Evolutionary conservation across 129 eudicot species (phyloP).

Genomic region (Artemisia annua): DNA sequence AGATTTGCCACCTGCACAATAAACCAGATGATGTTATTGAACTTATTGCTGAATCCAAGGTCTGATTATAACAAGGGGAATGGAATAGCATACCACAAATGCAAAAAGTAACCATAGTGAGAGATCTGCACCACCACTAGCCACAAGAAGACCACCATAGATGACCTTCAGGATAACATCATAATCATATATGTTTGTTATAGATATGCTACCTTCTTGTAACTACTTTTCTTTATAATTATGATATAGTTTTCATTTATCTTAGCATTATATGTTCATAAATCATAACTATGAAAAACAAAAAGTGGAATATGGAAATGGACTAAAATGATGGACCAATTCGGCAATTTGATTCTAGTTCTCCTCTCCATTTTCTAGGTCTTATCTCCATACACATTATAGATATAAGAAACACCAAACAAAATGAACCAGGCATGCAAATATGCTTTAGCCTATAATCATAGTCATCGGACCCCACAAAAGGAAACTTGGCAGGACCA

Average conservation of each 20-base stretch:
- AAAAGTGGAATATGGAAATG: background rate
- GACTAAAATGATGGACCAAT: background rate
- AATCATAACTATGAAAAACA: background rate
- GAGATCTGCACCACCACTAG: slow-evolving; percentile 80
- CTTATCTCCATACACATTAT: background rate
- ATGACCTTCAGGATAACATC: slow-evolving; percentile 61
- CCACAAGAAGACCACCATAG: slow-evolving; percentile 83
- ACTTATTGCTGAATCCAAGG: background rate
- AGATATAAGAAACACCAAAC: background rate
- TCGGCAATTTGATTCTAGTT: background rate
- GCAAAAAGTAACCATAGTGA: slow-evolving; percentile 79
- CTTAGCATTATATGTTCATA: background rate
- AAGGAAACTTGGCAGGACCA: no score
- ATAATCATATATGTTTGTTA: background rate
- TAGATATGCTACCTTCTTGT: background rate
- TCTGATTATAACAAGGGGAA: background rate
- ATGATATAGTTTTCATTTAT: background rate
- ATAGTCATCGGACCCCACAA: no score
- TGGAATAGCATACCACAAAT: slow-evolving; percentile 64
- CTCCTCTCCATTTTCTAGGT: background rate
- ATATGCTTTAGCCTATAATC: no score
- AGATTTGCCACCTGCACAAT: slow-evolving; percentile 80
- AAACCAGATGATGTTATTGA: background rate
- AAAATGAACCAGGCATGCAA: background rate
- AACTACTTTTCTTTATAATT: background rate